Conservation (phyloP, 345 rosid species). For the Corymbia maculata region DNA sequence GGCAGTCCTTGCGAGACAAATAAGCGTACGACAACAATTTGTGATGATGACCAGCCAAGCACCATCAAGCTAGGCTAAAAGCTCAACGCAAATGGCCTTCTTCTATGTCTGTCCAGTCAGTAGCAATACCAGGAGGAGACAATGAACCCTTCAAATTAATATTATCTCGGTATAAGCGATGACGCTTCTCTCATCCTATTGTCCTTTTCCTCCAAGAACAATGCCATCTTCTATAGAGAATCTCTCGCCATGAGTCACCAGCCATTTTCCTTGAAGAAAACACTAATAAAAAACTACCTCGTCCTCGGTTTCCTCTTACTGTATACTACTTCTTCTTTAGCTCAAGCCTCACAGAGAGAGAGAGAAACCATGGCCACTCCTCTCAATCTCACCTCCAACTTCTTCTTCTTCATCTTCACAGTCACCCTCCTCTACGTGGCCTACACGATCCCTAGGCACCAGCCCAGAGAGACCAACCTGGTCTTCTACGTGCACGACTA, state of each 20-base stretch:
- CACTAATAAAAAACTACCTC: not conserved
- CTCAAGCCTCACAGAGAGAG: not conserved
- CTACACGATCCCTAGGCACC: constrained; percentile 10
- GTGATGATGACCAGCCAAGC: not conserved
- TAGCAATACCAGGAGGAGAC: not conserved
- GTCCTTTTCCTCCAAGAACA: not conserved
- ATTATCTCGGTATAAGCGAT: not conserved
- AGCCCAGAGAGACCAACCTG: constrained; percentile 17
- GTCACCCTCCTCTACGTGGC: constrained; percentile 12
- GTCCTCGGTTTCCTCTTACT: not conserved
- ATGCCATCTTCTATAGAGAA: not conserved
- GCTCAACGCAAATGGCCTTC: not conserved
- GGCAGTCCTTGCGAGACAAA: not conserved
- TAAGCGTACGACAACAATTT: not conserved
- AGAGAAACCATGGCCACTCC: constrained; percentile 6
- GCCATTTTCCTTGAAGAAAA: not conserved
- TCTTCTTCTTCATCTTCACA: constrained; percentile 15
- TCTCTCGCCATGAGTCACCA: not conserved
- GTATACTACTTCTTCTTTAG: not conserved
- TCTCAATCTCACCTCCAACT: constrained; percentile 6
- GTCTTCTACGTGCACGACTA: constrained; percentile 29
- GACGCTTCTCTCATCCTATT: not conserved
- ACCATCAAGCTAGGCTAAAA: not conserved
- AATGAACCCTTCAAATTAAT: not conserved
- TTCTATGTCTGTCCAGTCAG: not conserved